These are phyloP conservation scores for Neocallimastix lanati DNA, from an alignment of 192 early-diverging fungal genomes.

Conservation along the genomic window DNA sequence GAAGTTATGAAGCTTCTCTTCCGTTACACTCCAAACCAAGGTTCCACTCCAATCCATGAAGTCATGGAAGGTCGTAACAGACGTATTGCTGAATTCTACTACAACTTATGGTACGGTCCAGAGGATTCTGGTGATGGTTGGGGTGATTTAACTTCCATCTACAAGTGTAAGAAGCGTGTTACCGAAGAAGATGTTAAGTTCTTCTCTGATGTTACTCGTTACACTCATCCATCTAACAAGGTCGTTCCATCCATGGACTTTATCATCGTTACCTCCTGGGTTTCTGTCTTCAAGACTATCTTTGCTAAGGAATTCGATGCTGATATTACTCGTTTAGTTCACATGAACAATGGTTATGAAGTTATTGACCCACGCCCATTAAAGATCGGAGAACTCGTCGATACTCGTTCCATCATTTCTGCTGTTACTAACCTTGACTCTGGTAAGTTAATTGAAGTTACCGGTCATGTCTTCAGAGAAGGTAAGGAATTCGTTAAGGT, in stretches of 20 bases:
- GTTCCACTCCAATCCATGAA: slow-evolving; percentile 72
- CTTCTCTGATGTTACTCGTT: slow-evolving; percentile 59
- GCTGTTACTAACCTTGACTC: slow-evolving; percentile 77
- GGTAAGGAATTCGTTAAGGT: slow-evolving; percentile 56
- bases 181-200: slow-evolving; percentile 42
- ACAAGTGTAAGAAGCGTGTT: slow-evolving; percentile 44
- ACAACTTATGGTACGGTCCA: slow-evolving; percentile 52
- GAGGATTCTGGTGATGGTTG: slow-evolving; percentile 22
- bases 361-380: slow-evolving; percentile 57
- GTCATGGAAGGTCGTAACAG: slow-evolving; percentile 68
- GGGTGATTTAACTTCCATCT: slow-evolving; percentile 36
- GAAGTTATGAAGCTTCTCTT: slow-evolving; percentile 50
- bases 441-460: slow-evolving; percentile 83
- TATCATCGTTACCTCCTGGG: slow-evolving; percentile 82
- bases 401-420: slow-evolving; percentile 63
- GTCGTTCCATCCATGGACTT: slow-evolving; percentile 72
- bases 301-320: slow-evolving; percentile 85
- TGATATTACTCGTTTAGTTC: slow-evolving; percentile 76
- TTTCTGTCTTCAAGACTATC: slow-evolving; percentile 76
- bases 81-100: slow-evolving; percentile 73
- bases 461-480: slow-evolving; percentile 32
- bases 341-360: slow-evolving; percentile 84
- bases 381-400: slow-evolving; percentile 60
- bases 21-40: slow-evolving; percentile 55
- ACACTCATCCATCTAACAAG: slow-evolving; percentile 7